phyloP scores from a whole-genome alignment of 202 grass and related monocot genomes.

The Carex arenaria region DNA sequence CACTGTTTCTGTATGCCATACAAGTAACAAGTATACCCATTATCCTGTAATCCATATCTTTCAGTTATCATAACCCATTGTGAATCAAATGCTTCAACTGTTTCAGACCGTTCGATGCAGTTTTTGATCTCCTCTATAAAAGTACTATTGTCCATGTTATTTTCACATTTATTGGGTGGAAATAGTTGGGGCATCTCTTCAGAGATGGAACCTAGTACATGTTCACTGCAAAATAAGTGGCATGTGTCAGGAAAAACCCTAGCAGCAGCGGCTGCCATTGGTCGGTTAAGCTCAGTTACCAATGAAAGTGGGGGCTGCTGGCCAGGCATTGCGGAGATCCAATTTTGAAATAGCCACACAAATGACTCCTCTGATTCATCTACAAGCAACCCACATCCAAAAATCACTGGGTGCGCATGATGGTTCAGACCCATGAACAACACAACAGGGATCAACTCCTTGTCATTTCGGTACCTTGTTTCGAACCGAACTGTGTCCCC shows the following conservation, averaged over 20 bases:
- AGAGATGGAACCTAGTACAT: slow-evolving; percentile 52
- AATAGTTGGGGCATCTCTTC: slow-evolving; percentile 54
- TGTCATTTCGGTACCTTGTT: slow-evolving; percentile 56
- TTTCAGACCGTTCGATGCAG: slow-evolving; percentile 61
- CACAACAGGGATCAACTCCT: slow-evolving; percentile 63
- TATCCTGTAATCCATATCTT: slow-evolving; percentile 57
- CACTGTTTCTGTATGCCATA: slow-evolving; percentile 65
- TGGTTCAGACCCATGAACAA: slow-evolving; percentile 89
- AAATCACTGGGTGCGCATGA: slow-evolving; percentile 72
- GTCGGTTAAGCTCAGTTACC: slow-evolving; percentile 56
- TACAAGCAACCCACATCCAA: slow-evolving; percentile 84
- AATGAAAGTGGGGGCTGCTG: slow-evolving; percentile 58
- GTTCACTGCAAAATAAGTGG: slow-evolving; percentile 70
- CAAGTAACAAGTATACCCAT: slow-evolving; percentile 62
- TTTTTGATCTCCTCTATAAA: slow-evolving; percentile 63
- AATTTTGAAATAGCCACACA: slow-evolving; percentile 85
- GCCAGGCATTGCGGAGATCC: slow-evolving; percentile 78
- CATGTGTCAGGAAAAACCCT: slow-evolving; percentile 60
- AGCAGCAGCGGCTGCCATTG: slow-evolving; percentile 50
- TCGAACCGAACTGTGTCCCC: slow-evolving; percentile 84
- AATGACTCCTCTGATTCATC: slow-evolving; percentile 87
- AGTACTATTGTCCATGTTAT: slow-evolving; percentile 5
- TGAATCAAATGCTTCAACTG: slow-evolving; percentile 71
- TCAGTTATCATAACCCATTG: slow-evolving; percentile 49
- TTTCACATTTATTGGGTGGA: slow-evolving; percentile 26